These are phyloP conservation scores for Megacollybia marginata DNA, from an alignment of 768 basidiomycete genomes.

Conservation along the genomic window DNA sequence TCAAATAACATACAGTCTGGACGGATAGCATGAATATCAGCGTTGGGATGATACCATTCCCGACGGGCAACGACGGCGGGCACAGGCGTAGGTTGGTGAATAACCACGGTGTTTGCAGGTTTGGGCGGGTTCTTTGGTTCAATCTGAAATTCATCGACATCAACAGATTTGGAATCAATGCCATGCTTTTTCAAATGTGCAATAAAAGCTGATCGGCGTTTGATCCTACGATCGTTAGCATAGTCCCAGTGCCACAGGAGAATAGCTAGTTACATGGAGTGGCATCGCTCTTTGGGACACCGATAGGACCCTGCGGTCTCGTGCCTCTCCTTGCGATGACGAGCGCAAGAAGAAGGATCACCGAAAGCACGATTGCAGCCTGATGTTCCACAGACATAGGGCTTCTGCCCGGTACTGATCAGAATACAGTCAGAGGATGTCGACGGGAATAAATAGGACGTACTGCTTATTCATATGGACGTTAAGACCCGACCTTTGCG, in stretches of 20 bases:
- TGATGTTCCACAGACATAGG: conserved; percentile 39
- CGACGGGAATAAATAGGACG: conserved; percentile 13
- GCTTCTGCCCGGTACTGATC: conserved; percentile 44
- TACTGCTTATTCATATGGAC: conserved; percentile 66
- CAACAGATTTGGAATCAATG: neutral
- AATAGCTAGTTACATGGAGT: conserved; percentile 34
- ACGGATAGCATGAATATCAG: too few species aligned
- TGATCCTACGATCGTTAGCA: conserved; percentile 38
- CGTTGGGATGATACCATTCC: too few species aligned
- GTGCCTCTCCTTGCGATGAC: conserved; percentile 61
- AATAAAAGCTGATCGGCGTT: conserved; percentile 52
- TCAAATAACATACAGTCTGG: too few species aligned
- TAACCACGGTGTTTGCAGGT: too few species aligned
- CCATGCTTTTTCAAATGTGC: conserved; percentile 33
- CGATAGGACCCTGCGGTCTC: conserved; percentile 28
- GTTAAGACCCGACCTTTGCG: conserved; percentile 52
- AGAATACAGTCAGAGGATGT: neutral
- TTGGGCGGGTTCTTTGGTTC: too few species aligned
- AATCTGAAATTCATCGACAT: neutral
- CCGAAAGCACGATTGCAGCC: conserved; percentile 47
- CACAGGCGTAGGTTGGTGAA: too few species aligned
- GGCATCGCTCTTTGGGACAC: conserved; percentile 40
- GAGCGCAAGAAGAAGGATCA: conserved; percentile 63
- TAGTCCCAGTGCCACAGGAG: conserved; percentile 3
- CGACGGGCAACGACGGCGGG: too few species aligned